Percentiles rank a stretch among this genome's conserved stretches.
These are phyloP conservation scores for Pseudocercospora pini-densiflorae DNA, from an alignment of 2,329 filamentous ascomycete genomes.

Conservation along the genomic window DNA sequence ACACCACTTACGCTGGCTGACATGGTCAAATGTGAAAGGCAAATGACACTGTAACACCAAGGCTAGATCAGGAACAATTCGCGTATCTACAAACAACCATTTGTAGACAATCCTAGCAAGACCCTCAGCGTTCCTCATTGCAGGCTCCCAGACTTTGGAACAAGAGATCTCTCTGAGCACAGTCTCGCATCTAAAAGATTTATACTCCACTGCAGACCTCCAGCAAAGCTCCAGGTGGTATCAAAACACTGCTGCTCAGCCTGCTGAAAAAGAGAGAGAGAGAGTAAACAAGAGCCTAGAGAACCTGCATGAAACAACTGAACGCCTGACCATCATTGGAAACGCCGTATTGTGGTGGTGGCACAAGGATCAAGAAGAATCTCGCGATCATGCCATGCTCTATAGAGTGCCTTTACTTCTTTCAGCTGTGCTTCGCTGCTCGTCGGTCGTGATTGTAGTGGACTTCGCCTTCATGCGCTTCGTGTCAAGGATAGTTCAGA, in stretches of 20 bases:
- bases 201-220: background rate
- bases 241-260: slow-evolving; percentile 1
- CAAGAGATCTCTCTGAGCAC: background rate
- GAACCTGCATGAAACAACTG: slow-evolving; percentile 9
- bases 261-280: slow-evolving; percentile 8
- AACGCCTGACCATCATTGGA: slow-evolving; percentile 4
- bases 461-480: slow-evolving; percentile 2
- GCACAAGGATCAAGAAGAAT: slow-evolving; percentile 8
- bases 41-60: background rate
- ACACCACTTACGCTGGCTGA: background rate
- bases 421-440: slow-evolving; percentile 6
- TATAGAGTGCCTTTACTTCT: slow-evolving; percentile 8
- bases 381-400: slow-evolving; percentile 14
- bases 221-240: background rate
- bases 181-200: background rate
- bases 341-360: slow-evolving; percentile 10
- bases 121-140: background rate
- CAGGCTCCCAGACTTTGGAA: background rate
- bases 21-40: background rate
- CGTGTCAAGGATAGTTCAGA: slow-evolving; percentile 12
- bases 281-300: slow-evolving; percentile 10
- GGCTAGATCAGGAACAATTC: slow-evolving; percentile 6
- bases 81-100: slow-evolving; percentile 10
- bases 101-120: slow-evolving; percentile 5
- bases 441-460: slow-evolving; percentile 2